Percentiles rank a stretch among this genome's conserved stretches.
Evolutionary conservation across 768 basidiomycete genomes (phyloP).

Genomic region (Panus rudis): DNA sequence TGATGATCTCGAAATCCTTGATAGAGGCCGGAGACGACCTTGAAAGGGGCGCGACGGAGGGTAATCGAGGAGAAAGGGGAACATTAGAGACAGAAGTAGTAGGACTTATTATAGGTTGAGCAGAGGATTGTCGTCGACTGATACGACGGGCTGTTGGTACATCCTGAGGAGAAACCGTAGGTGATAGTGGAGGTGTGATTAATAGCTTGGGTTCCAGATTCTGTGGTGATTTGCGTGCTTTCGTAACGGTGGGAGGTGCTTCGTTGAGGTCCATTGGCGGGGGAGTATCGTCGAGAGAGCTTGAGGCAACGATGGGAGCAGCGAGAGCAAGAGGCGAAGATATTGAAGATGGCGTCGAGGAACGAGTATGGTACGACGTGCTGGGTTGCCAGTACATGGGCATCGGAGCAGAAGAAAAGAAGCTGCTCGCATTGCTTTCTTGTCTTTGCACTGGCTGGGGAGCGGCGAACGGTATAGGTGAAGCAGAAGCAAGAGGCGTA

Average conservation of each 20-base stretch:
- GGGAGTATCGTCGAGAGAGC: constrained; percentile 50
- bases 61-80: constrained; percentile 84
- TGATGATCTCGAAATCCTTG: constrained; percentile 99
- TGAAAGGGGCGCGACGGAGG: constrained; percentile 68
- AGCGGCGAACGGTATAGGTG: constrained; percentile 28
- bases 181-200: constrained; percentile 71
- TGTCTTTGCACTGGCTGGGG: constrained; percentile 5
- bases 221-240: constrained; percentile 58
- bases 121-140: constrained; percentile 61
- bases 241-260: constrained; percentile 32
- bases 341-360: constrained; percentile 83
- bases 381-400: constrained; percentile 33
- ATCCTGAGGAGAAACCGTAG: constrained; percentile 49
- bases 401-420: constrained; percentile 25
- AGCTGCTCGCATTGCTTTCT: constrained; percentile 12
- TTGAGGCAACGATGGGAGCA: constrained; percentile 72
- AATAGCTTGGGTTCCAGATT: constrained; percentile 61
- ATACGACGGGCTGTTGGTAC: constrained; percentile 41
- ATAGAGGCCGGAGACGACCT: constrained; percentile 85
- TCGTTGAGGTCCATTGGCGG: constrained; percentile 67
- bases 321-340: constrained; percentile 84
- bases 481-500: constrained; percentile 58
- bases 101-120: constrained; percentile 51
- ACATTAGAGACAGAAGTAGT: constrained; percentile 28
- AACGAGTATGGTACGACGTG: constrained; percentile 58